Conservation (phyloP, 768 basidiomycete genomes). For the Trametes cinnabarina region DNA sequence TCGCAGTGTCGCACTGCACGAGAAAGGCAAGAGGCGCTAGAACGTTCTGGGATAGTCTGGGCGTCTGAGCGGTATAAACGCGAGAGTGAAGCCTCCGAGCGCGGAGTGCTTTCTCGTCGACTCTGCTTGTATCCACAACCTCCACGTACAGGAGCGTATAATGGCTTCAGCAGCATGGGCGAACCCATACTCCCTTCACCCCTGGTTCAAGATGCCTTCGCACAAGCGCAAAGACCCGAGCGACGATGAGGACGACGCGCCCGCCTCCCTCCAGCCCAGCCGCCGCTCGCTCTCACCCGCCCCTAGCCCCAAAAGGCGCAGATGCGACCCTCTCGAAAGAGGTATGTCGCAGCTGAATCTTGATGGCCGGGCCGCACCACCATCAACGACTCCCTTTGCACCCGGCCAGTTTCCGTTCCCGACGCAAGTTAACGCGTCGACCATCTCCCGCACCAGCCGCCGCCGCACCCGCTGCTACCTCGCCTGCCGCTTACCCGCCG, state of each 20-base stretch:
- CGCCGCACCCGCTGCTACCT: background rate
- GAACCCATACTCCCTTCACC: constrained; percentile 37
- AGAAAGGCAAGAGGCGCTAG: constrained; percentile 7
- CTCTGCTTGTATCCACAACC: background rate
- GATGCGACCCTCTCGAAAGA: constrained; percentile 50
- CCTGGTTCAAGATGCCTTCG: constrained; percentile 42
- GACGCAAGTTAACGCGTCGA: background rate
- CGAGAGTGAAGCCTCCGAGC: background rate
- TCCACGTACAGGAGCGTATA: constrained; percentile 26
- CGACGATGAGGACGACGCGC: constrained; percentile 20
- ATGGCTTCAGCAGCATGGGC: constrained; percentile 34
- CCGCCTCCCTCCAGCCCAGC: background rate
- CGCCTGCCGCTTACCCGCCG: background rate
- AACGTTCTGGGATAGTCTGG: constrained; percentile 19
- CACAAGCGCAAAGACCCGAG: constrained; percentile 39
- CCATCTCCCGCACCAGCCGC: background rate
- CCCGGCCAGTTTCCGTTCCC: background rate
- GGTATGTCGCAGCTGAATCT: constrained; percentile 55
- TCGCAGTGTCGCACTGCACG: no score
- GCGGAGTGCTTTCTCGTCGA: background rate
- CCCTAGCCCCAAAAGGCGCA: constrained; percentile 42
- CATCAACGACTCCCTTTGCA: constrained; percentile 1
- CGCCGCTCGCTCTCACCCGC: constrained; percentile 22
- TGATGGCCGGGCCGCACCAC: constrained; percentile 11
- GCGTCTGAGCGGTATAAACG: constrained; percentile 5